Base-by-base conservation (phyloP, 2,329 filamentous ascomycete species). In the Nannizzia gypsea region DNA sequence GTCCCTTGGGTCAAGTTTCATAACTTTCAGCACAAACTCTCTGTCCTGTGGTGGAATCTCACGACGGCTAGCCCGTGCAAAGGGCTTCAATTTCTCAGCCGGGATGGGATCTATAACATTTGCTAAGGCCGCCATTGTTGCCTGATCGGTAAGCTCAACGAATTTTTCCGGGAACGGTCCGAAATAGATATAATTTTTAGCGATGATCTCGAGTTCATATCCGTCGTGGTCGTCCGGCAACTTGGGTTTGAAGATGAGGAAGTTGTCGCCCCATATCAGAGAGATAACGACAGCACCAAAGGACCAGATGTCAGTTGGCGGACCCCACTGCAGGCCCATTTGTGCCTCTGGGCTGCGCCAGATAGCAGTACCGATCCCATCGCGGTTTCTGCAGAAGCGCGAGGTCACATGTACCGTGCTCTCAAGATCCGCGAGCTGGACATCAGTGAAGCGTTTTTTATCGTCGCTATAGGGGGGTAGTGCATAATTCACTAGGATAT, bases 1-100 rank as follows among this genome's bases (percentile, higher is more conserved):
- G 60, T 77, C 74, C 60, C 74, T 66, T 46, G 71, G 72, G 62
- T 77, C 73, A 4, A 78, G 66, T 61, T 72, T 76, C 73, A 78
- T 76, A 20, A 77, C 73, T 63, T 69, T 76, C 1, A 65, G 54
- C 13, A 77, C 60, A 63, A 77, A 77, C 13, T 55, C 59, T 55
- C 68, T 71, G 58, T 74, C 70, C 46, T 67, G 63, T 24, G 64
- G 59, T 2, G 61, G 65, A n/a, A 74, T 65, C 60, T 74, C 72
- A 44, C 55, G 42, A 6, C 65, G 64, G 56, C 59, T 64, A 13
- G 64, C 63, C 11, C 56, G 42, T 0, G 20, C 57, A 52, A 72
- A 70, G 1, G 67, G 67, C 59, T 64, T 71, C 61, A 65, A 60
- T 58, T 63, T 64, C 42, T 66, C 28, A 58, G 59, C 57, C 48